phyloP scores from a whole-genome alignment of 345 rosid genomes.

The Lumnitzera racemosa region DNA sequence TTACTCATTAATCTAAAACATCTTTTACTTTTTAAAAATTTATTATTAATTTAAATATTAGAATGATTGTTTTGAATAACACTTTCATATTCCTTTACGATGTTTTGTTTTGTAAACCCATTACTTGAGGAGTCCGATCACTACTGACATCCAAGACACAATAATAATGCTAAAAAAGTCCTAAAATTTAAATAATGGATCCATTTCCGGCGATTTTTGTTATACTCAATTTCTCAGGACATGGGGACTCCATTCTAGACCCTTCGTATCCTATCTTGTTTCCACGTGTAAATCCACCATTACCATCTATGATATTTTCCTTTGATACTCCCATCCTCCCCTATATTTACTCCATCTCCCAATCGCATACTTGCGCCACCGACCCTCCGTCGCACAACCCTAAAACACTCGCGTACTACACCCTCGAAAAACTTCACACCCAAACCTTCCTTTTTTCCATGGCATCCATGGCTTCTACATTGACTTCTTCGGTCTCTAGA shows the following conservation, averaged over 20 bases:
- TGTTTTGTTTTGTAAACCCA: too few relatives aligned
- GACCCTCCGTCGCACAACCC: neutral
- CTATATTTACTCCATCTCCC: neutral
- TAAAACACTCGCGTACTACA: neutral
- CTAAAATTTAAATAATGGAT: too few relatives aligned
- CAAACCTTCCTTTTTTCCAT: neutral
- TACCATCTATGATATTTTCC: neutral
- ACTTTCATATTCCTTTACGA: too few relatives aligned
- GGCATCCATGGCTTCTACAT: slow-evolving; percentile 5
- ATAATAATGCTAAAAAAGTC: too few relatives aligned
- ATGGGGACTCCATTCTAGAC: neutral
- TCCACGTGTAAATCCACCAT: neutral
- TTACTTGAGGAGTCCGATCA: too few relatives aligned
- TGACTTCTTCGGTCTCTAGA: slow-evolving; percentile 10
- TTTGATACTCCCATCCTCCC: neutral
- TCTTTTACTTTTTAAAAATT: too few relatives aligned
- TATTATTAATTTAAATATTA: too few relatives aligned
- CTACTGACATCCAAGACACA: too few relatives aligned
- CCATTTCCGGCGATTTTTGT: too few relatives aligned
- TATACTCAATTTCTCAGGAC: neutral
- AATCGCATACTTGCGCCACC: neutral
- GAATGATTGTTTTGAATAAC: too few relatives aligned
- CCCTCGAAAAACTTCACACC: neutral
- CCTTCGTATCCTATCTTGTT: slow-evolving; percentile 9
- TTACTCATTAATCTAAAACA: too few relatives aligned